Percentiles rank a stretch among this genome's conserved stretches.
Conservation (phyloP, 176 grass and related monocot genomes). For the Tuctoria greenei region DNA sequence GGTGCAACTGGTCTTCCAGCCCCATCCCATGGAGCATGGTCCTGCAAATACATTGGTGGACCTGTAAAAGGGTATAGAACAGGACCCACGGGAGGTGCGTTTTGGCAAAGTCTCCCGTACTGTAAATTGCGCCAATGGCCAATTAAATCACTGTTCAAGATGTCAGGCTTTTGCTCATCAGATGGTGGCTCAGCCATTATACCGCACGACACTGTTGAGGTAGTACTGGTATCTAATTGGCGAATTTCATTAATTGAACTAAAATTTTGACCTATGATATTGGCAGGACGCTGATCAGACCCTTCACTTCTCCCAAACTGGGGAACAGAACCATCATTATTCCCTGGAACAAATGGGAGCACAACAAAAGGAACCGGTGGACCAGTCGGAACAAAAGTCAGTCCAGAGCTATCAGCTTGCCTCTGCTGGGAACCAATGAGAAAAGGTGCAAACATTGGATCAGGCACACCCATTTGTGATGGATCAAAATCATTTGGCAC, state of each 20-base stretch:
- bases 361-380: slow-evolving; percentile 64
- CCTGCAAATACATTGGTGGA: slow-evolving; percentile 51
- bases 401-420: slow-evolving; percentile 56
- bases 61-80: slow-evolving; percentile 43
- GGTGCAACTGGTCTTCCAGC: slow-evolving; percentile 59
- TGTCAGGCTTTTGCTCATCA: slow-evolving; percentile 68
- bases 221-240: slow-evolving; percentile 44
- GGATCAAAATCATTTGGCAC: slow-evolving; percentile 55
- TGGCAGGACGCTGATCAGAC: slow-evolving; percentile 45
- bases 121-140: slow-evolving; percentile 68
- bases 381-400: slow-evolving; percentile 68
- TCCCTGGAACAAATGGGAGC: slow-evolving; percentile 49
- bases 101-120: slow-evolving; percentile 77
- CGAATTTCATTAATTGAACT: slow-evolving; percentile 46
- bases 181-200: slow-evolving; percentile 44
- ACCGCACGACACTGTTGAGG: slow-evolving; percentile 43
- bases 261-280: slow-evolving; percentile 46
- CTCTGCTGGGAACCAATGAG: slow-evolving; percentile 71
- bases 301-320: slow-evolving; percentile 65
- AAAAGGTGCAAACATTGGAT: slow-evolving; percentile 65
- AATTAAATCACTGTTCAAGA: slow-evolving; percentile 72
- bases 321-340: slow-evolving; percentile 44
- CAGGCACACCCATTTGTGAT: slow-evolving; percentile 43
- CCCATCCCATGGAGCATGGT: slow-evolving; percentile 72
- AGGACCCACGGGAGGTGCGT: slow-evolving; percentile 36